Percentiles rank a stretch among this genome's conserved stretches.
Conservation (phyloP, 2,329 filamentous ascomycete species). For the Fusarium nurragi region DNA sequence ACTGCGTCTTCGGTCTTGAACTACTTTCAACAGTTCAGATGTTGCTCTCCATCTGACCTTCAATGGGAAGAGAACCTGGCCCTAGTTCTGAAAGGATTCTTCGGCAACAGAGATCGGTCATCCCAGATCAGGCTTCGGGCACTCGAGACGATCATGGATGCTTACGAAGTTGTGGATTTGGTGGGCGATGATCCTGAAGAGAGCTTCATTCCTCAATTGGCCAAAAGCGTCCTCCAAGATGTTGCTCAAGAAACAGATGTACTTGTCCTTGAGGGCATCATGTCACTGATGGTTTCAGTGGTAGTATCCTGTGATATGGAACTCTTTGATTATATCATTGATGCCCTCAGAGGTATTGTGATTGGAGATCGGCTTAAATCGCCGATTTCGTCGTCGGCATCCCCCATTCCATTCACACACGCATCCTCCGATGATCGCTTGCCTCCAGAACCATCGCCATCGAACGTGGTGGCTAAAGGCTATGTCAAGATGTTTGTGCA, state of each 20-base stretch:
- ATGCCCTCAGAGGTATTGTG: constrained; percentile 62
- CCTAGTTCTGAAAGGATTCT: constrained; percentile 69
- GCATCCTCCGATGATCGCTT: constrained; percentile 30
- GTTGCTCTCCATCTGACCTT: constrained; percentile 75
- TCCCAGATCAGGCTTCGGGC: constrained; percentile 70
- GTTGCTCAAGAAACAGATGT: constrained; percentile 72
- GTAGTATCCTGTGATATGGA: constrained; percentile 66
- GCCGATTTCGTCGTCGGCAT: constrained; percentile 49
- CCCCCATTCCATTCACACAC: constrained; percentile 39
- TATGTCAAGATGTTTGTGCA: constrained; percentile 81
- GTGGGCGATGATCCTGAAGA: constrained; percentile 67
- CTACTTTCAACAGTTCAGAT: constrained; percentile 74
- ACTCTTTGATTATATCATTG: constrained; percentile 68
- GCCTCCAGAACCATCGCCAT: constrained; percentile 61
- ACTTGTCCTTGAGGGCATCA: constrained; percentile 69
- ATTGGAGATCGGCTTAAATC: constrained; percentile 59
- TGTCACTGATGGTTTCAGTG: constrained; percentile 71
- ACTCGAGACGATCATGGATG: constrained; percentile 67
- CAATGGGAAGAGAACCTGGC: constrained; percentile 73
- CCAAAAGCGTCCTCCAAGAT: constrained; percentile 68
- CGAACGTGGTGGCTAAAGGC: constrained; percentile 76
- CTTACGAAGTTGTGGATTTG: constrained; percentile 67
- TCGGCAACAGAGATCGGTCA: constrained; percentile 68
- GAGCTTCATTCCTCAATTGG: constrained; percentile 66
- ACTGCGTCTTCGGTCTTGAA: constrained; percentile 71